phyloP scores from a whole-genome alignment of 768 basidiomycete genomes.

The Brasilioporus rufonigricans region DNA sequence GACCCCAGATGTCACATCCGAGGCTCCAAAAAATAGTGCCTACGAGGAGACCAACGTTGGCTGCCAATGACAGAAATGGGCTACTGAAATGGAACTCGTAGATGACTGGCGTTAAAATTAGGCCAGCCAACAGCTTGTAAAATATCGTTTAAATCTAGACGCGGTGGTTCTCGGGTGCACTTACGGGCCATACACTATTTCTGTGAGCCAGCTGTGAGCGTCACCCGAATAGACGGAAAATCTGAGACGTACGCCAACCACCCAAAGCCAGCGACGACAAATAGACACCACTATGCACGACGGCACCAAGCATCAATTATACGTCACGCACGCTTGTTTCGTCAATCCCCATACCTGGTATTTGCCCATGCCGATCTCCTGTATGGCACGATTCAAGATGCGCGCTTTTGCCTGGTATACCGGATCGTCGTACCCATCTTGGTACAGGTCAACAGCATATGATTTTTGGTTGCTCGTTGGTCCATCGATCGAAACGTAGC shows the following conservation, averaged over 20 bases:
- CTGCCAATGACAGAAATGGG: slow-evolving; percentile 49
- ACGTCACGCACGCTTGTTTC: too few relatives aligned
- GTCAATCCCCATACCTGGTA: slow-evolving; percentile 40
- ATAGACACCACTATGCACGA: slow-evolving; percentile 34
- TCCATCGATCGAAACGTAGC: too few relatives aligned
- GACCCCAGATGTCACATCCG: slow-evolving; percentile 51
- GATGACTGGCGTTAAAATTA: slow-evolving; percentile 47
- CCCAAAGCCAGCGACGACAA: slow-evolving; percentile 40
- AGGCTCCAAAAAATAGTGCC: slow-evolving; percentile 50
- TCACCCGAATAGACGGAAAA: neutral
- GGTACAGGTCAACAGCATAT: slow-evolving; percentile 31
- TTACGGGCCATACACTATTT: slow-evolving; percentile 41
- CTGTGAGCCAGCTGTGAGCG: slow-evolving; percentile 6
- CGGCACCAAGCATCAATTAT: neutral
- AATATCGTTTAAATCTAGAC: neutral
- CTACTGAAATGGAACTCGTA: slow-evolving; percentile 47
- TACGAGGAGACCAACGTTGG: slow-evolving; percentile 51
- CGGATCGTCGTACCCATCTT: slow-evolving; percentile 40
- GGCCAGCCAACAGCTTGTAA: slow-evolving; percentile 25
- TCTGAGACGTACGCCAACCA: slow-evolving; percentile 27
- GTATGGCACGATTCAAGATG: slow-evolving; percentile 45
- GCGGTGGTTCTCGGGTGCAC: neutral
- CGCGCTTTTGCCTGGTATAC: slow-evolving; percentile 50
- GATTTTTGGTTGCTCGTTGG: too few relatives aligned
- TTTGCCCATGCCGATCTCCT: slow-evolving; percentile 55